Conservation (phyloP, 2,329 filamentous ascomycete genomes). For the Verticillium alfalfae region DNA sequence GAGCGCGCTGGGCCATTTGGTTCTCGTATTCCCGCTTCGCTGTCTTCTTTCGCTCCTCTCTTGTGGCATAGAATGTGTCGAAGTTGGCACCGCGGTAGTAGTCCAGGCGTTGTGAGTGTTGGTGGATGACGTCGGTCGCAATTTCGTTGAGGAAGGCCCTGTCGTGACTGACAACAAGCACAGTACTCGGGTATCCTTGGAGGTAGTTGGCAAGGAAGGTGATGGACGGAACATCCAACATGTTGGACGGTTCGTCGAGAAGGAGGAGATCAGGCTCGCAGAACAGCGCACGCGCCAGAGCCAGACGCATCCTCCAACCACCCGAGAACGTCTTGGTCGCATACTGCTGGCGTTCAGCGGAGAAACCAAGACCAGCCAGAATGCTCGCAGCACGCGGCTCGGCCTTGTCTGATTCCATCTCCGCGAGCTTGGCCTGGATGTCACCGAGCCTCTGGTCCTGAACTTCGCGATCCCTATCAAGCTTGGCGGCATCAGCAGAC, state of each 20-base stretch:
- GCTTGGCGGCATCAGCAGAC: constrained; percentile 75
- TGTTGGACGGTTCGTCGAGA: constrained; percentile 99
- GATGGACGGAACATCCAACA: constrained; percentile 99
- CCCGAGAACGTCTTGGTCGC: constrained; percentile 98
- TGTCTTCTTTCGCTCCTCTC: constrained; percentile 94
- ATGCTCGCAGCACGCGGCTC: constrained; percentile 94
- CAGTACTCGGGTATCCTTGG: constrained; percentile 86
- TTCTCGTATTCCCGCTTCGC: constrained; percentile 98
- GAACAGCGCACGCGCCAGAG: constrained; percentile 89
- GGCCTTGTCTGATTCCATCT: constrained; percentile 99
- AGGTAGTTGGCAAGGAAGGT: constrained; percentile 96
- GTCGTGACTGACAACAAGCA: constrained; percentile 97
- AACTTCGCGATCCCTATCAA: constrained; percentile 84
- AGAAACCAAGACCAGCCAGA: constrained; percentile 94
- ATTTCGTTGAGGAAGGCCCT: constrained; percentile 98
- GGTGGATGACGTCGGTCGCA: constrained; percentile 98
- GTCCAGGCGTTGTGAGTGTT: constrained; percentile 93
- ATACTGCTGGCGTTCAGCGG: constrained; percentile 81
- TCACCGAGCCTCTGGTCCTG: constrained; percentile 88
- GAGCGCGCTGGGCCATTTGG: constrained; percentile 89
- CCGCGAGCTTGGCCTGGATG: constrained; percentile 83
- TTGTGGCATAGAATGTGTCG: constrained; percentile 93
- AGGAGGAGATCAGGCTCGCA: constrained; percentile 94
- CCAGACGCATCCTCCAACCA: constrained; percentile 98
- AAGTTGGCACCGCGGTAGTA: constrained; percentile 99